These are phyloP conservation scores for Chara braunii DNA, from an alignment of 139 green algal species.

Conservation along the genomic window DNA sequence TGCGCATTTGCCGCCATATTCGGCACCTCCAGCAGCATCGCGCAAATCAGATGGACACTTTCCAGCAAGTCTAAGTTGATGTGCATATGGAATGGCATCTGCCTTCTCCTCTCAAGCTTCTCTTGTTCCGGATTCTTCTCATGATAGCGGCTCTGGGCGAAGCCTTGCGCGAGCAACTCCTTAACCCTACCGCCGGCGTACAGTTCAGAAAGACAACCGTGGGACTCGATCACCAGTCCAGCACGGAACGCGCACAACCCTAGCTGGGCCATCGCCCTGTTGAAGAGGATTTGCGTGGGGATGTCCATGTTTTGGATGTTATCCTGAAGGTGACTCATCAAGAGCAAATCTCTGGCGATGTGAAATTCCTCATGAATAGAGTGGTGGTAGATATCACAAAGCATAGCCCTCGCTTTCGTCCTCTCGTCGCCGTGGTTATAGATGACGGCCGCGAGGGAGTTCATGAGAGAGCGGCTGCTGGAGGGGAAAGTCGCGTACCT, in stretches of 20 bases:
- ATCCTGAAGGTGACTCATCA: slow-evolving; percentile 89
- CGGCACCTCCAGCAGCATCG: slow-evolving; percentile 92
- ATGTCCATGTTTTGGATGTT: slow-evolving; percentile 76
- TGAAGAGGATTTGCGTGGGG: slow-evolving; percentile 94
- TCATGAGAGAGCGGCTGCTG: slow-evolving; percentile 16
- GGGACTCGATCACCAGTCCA: slow-evolving; percentile 78
- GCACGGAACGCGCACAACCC: slow-evolving; percentile 84
- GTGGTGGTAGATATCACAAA: slow-evolving; percentile 91
- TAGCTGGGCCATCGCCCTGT: slow-evolving; percentile 90
- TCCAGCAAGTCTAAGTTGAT: slow-evolving; percentile 98
- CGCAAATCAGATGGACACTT: slow-evolving; percentile 73
- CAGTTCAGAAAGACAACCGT: slow-evolving; percentile 85
- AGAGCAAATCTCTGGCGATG: slow-evolving; percentile 79
- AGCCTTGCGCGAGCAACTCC: slow-evolving; percentile 91
- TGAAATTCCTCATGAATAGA: slow-evolving; percentile 84
- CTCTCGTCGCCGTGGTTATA: slow-evolving; percentile 90
- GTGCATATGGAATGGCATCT: slow-evolving; percentile 99
- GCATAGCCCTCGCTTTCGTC: slow-evolving; percentile 89
- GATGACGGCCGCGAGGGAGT: slow-evolving; percentile 58
- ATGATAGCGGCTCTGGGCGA: slow-evolving; percentile 44
- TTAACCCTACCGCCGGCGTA: slow-evolving; percentile 86
- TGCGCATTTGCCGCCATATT: slow-evolving; percentile 60
- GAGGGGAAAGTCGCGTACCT: slow-evolving; percentile 30
- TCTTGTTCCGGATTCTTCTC: slow-evolving; percentile 66
- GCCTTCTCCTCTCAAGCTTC: slow-evolving; percentile 81